Base-by-base conservation (phyloP, 495 filamentous ascomycete genomes). In the Tetracladium marchalianum region DNA sequence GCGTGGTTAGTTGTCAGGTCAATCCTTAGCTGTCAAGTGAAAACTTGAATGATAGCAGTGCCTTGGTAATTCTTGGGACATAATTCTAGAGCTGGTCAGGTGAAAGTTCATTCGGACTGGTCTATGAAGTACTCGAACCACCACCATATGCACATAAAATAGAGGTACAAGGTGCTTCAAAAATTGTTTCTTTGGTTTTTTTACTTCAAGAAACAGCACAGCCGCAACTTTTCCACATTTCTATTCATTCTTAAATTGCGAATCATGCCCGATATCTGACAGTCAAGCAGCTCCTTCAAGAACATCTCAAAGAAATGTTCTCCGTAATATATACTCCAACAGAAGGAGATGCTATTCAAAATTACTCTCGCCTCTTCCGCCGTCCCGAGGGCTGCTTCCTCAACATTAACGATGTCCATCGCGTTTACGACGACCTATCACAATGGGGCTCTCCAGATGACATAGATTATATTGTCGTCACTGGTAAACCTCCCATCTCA, bases 281-380 rank as follows among this genome's bases (percentile, higher is more conserved):
- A 42, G 17, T 32, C 41, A 50, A 48, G 10, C 48, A 80, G 74
- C 66, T 85, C 13, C 66, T 86, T 16, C 70, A 77, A 62, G 69
- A 76, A 0, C 77, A 86, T 59, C 58, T 85, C 4, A 83, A 84
- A 51, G 89, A 95, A 61, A 90, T 95, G 84, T 87, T 94, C 54
- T 75, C 80, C 35, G 65, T 95, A 10, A 86, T 95, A 27, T 95
- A 94, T 58, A 94, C 88, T 0, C 88, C 89, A 0, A 94, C 89
- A 0, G 88, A 94, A 62, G 87, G 85, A 3, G 87, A 93, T n/a
- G 88, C 89, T 1, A 94, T 94, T 46, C 73, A 84, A 61, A 84
- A 89, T 55, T 94, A 84, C 59, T 93, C 87, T 5, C 66, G 82
- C 2, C 50, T 90, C 2, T 94, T 94, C 55, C 66, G 89, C 35